Conservation (phyloP, 495 filamentous ascomycete genomes). For the Jackrogersella minutella region DNA sequence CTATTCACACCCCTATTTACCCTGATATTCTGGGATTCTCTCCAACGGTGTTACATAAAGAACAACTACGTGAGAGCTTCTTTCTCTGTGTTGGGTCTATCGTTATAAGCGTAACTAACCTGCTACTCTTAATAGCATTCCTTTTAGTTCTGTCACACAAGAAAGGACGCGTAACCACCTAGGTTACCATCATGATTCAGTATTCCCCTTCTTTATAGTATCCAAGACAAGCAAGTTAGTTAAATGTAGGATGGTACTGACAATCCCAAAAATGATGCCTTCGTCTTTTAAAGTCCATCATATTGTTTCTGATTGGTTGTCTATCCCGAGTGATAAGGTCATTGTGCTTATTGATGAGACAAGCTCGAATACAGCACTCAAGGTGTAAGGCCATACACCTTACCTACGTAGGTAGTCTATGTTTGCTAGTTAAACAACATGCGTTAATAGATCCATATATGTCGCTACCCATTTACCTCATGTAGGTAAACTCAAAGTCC, state of each 20-base stretch:
- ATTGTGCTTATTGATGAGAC: not conserved
- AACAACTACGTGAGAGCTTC: too few species aligned
- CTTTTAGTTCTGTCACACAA: not conserved
- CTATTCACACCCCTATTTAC: not conserved
- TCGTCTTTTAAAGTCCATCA: not conserved
- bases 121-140: not conserved
- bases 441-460: conserved; percentile 3
- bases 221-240: not conserved
- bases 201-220: not conserved
- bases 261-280: not conserved
- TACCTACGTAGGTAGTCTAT: not conserved
- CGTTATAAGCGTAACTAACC: not conserved
- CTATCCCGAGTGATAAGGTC: not conserved
- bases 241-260: not conserved
- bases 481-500: conserved; percentile 14
- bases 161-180: not conserved
- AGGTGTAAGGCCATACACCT: not conserved
- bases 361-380: not conserved
- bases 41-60: too few species aligned
- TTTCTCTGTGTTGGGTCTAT: too few species aligned
- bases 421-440: not conserved
- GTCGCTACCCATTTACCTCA: conserved; percentile 17
- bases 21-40: too few species aligned
- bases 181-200: not conserved
- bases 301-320: not conserved